Base-by-base conservation (phyloP, 495 filamentous ascomycete species). In the Talaromyces stipitatus region DNA sequence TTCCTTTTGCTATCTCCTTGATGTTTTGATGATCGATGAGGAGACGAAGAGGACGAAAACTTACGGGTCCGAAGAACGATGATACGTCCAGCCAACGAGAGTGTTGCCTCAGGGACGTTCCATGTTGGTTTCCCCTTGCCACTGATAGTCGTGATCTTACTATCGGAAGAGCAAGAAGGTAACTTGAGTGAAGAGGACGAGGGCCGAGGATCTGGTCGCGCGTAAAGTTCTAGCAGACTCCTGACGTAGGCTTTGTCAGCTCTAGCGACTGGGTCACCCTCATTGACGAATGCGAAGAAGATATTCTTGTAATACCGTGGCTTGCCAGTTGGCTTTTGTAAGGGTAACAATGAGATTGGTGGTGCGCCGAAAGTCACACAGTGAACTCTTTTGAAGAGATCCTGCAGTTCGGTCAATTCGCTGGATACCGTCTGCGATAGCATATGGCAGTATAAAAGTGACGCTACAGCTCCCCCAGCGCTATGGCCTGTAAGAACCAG, bases 331-430 rank as follows among this genome's bases (percentile, higher is more conserved):
- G 88, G 85, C 50, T 80, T 84, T 24, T 76, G 69, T 0, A 94
- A 67, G 0, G 89, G 88, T 0, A 85, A 75, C 7, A 90, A 70
- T 23, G 84, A 86, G 10, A 95, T 71, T 0, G 90, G 90, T 3
- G 90, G 90, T 2, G 87, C 80, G 20, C 90, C 90, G 56, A 94
- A 95, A 0, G 85, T 92, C 27, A 95, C 69, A 66, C 90, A 95
- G 64, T 94, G 88, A 6, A 92, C 72, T 24, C 85, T 78, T 61
- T 84, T 86, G 71, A 92, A 94, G 59, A 72, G 72, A 12, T 79
- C 79, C 0, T 82, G 83, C 2, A 92, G 74, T 48, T 70, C 68
- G 51, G 79, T 88, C 28, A 94, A 80, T 47, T 91, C 87, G 11
- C 85, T 87, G 29, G 67, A 63, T 0, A 83, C 77, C 5, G 61